Base-by-base conservation (phyloP, 345 rosid species). In the Microcos paniculata region DNA sequence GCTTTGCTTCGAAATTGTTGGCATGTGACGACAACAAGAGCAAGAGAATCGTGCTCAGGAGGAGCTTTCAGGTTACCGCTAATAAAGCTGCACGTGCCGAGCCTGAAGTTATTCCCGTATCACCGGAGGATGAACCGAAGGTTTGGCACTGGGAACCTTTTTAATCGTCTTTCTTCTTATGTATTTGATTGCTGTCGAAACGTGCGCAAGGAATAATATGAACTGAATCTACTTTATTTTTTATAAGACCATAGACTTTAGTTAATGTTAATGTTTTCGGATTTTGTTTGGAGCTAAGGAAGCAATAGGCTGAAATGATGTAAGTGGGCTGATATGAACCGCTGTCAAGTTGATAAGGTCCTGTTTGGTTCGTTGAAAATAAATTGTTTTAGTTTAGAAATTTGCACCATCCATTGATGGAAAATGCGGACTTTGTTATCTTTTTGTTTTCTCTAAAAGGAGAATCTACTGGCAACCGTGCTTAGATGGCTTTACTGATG, bases 121-220 rank as follows among this genome's bases (percentile, higher is more conserved):
- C 97, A 7, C 91, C 96, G 7, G 90, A 91, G 52, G 93, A 90
- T 72, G 84, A 79, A 1, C 89, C 87, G 0, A 68, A 86, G 88
- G 97, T 88, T 21, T 76, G 80, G 64, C 59, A 12, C 18, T 64
- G 28, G 4, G 18, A 71, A 42, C 49, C 52, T 58, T 72, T 76
- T 69, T 15, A n/a, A 49, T 69, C 69, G 33, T 58, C 59, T 1
- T 1, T 51, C 26, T 11, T n/a, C 21, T 10, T n/a, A 45, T 30
- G 14, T 73, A 55, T 67, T 51, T 69, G 56, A n/a, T 77, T 80
- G 42, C 8, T 30, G 24, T 24, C 16, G 63, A 28, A 67, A 55
- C 55, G 8, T 4, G 70, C 14, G 31, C 51, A 40, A 49, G 58
- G 68, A 53, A 26, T 9, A 46, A 8, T 40, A 12, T 15, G 42